Conservation (phyloP, 257 asterid species). For the Coffea eugenioides region DNA sequence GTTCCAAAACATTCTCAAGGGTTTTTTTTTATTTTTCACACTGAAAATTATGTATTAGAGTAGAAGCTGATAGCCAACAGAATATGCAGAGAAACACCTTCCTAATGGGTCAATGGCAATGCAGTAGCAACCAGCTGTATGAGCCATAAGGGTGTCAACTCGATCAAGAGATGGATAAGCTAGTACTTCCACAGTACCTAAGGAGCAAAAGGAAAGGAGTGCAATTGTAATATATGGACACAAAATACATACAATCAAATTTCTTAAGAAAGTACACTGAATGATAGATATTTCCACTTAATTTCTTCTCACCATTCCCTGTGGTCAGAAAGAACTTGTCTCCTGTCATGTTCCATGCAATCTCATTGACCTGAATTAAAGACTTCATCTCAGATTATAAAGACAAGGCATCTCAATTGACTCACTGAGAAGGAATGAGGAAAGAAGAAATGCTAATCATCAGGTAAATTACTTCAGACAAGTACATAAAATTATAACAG, state of each 20-base stretch:
- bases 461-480: background rate
- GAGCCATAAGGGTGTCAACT: conserved; percentile 88
- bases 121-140: conserved; percentile 99
- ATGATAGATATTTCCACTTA: background rate
- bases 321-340: conserved; percentile 92
- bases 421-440: background rate
- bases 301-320: conserved; percentile 72
- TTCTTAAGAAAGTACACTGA: background rate
- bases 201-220: conserved; percentile 3
- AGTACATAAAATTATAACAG: background rate
- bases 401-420: background rate
- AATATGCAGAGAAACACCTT: conserved; percentile 44
- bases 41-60: background rate
- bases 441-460: background rate
- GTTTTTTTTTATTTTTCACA: background rate
- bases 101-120: conserved; percentile 95
- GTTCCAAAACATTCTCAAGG: background rate
- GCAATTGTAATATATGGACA: background rate
- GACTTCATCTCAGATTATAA: background rate
- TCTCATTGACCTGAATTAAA: conserved; percentile 77
- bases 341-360: conserved; percentile 69
- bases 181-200: conserved; percentile 95
- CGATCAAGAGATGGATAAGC: conserved; percentile 83
- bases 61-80: background rate
- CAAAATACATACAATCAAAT: background rate